Conservation (phyloP, 2,329 filamentous ascomycete genomes). For the Metarhizium guizhouense region DNA sequence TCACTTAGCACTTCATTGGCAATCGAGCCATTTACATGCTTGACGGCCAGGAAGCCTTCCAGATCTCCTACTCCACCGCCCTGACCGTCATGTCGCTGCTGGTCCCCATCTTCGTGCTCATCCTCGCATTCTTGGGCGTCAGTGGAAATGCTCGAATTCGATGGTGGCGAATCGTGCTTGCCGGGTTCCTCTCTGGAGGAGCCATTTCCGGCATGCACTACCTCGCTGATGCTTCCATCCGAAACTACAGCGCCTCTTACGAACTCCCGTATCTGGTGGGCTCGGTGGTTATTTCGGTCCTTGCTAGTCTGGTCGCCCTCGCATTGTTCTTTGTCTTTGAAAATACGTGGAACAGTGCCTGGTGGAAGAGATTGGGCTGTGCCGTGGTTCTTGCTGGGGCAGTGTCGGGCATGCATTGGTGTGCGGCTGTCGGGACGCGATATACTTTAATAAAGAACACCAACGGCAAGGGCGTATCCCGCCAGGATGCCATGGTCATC, state of each 20-base stretch:
- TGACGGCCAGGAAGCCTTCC: conserved; percentile 49
- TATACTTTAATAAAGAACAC: conserved; percentile 47
- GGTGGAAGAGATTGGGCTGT: conserved; percentile 63
- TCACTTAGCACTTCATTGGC: conserved; percentile 45
- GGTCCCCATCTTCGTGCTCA: conserved; percentile 64
- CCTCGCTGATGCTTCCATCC: conserved; percentile 68
- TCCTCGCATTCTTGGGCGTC: conserved; percentile 63
- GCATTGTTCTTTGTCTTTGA: conserved; percentile 69
- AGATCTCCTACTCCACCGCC: conserved; percentile 62
- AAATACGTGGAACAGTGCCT: conserved; percentile 65
- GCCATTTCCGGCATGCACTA: conserved; percentile 82
- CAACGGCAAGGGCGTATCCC: conserved; percentile 11
- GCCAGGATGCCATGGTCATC: conserved; percentile 38
- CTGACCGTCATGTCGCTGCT: conserved; percentile 71
- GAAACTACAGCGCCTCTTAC: conserved; percentile 63
- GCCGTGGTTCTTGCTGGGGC: conserved; percentile 62
- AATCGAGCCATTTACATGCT: conserved; percentile 68
- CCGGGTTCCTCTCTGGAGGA: conserved; percentile 62
- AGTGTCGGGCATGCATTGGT: conserved; percentile 82
- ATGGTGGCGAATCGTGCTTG: conserved; percentile 47
- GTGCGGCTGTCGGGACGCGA: conserved; percentile 58
- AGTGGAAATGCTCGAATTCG: conserved; percentile 48
- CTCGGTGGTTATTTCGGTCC: conserved; percentile 60
- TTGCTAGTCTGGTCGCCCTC: conserved; percentile 60
- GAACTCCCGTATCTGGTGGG: conserved; percentile 50